Conservation (phyloP, 768 basidiomycete genomes). For the Amylocystis lapponica region DNA sequence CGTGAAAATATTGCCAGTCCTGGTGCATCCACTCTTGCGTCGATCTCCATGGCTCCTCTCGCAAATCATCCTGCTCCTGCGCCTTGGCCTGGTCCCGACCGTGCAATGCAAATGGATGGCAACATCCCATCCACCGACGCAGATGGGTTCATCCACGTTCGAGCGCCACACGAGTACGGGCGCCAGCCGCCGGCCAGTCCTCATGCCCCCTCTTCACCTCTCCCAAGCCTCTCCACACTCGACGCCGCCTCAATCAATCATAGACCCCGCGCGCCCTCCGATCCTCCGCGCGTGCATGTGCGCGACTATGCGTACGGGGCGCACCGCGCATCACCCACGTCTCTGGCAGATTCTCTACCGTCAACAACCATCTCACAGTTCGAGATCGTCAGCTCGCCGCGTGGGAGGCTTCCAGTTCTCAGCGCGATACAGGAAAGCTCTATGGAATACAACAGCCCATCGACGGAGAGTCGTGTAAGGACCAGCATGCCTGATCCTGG, state of each 20-base stretch:
- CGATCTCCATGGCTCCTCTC: slow-evolving; percentile 2
- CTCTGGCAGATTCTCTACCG: slow-evolving; percentile 18
- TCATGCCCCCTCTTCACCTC: slow-evolving; percentile 6
- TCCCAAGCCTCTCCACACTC: slow-evolving; percentile 1
- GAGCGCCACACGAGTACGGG: slow-evolving; percentile 13
- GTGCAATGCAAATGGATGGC: too few relatives aligned
- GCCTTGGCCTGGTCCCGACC: slow-evolving; percentile 9
- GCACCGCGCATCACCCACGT: slow-evolving; percentile 12
- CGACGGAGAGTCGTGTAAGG: slow-evolving; percentile 10
- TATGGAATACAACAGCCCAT: slow-evolving; percentile 19
- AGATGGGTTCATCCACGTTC: slow-evolving; percentile 6
- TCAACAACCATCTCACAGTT: slow-evolving; percentile 21
- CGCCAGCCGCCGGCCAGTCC: slow-evolving; percentile 4
- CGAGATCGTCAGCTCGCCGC: slow-evolving; percentile 18
- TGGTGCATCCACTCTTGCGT: slow-evolving; percentile 10
- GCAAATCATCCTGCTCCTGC: background rate
- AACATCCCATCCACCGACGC: slow-evolving; percentile 1
- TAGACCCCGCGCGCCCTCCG: background rate
- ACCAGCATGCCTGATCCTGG: slow-evolving; percentile 14
- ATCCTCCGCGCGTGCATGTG: background rate
- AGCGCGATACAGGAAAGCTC: slow-evolving; percentile 22
- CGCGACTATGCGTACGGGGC: slow-evolving; percentile 14
- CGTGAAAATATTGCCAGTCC: slow-evolving; percentile 19
- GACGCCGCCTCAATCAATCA: background rate
- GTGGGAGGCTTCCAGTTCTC: slow-evolving; percentile 13